A percentile compares a stretch with the other conserved stretches of the same genome.
Conservation (phyloP, 139 green algal species). For the Edaphochlamys debaryana region DNA sequence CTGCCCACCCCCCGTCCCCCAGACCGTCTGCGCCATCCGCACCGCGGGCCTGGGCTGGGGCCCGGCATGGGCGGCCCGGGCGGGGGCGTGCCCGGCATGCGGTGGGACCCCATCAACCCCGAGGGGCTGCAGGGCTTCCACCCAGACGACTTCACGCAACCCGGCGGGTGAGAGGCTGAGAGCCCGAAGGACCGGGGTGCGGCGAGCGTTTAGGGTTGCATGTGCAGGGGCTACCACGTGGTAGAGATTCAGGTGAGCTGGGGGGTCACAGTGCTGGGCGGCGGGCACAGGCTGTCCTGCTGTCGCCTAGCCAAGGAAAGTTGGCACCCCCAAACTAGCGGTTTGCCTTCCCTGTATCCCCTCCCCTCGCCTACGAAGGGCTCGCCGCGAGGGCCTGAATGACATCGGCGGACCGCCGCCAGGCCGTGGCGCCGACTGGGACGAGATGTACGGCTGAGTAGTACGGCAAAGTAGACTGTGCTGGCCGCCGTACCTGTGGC, state of each 20-base stretch:
- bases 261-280: too few species aligned
- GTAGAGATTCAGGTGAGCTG: not conserved
- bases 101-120: conserved; percentile 52
- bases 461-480: too few species aligned
- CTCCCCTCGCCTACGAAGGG: not conserved
- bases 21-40: conserved; percentile 36
- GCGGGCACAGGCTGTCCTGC: not conserved
- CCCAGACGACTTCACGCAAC: conserved; percentile 49
- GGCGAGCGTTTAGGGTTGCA: too few species aligned
- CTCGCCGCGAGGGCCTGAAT: conserved; percentile 17
- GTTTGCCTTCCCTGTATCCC: not conserved
- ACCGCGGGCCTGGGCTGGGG: not conserved
- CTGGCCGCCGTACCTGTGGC: too few species aligned
- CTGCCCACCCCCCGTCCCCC: not conserved
- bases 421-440: conserved; percentile 53
- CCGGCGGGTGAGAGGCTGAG: not conserved
- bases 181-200: not conserved
- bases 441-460: conserved; percentile 61
- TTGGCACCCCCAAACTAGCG: not conserved
- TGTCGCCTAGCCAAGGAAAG: not conserved
- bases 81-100: conserved; percentile 25
- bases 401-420: conserved; percentile 55
- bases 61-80: conserved; percentile 1
- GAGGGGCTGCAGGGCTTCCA: conserved; percentile 56
- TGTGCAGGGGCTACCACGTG: too few species aligned